Base-by-base conservation (phyloP, 2,329 filamentous ascomycete genomes). In the Triangularia setosa region DNA sequence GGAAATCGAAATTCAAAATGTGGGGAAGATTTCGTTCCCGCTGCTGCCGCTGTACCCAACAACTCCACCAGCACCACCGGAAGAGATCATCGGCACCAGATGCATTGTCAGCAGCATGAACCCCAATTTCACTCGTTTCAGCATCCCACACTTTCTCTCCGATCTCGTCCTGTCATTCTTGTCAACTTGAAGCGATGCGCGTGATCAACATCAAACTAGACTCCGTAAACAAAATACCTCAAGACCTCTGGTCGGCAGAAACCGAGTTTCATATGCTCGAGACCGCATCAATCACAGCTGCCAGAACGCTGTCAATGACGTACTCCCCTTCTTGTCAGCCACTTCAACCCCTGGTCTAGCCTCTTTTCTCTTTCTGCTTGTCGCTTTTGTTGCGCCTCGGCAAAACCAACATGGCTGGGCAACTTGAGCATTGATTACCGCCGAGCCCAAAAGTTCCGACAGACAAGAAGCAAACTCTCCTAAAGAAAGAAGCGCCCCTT, bases 1-100 rank as follows among this genome's bases (percentile, higher is more conserved):
- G 55, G 30, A 60, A 63, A 59, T 55, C 44, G 24, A 58, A 62
- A 64, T 58, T 18, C 30, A 48, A 12, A 23, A 44, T 35, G 57
- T 52, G 40, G 60, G 40, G 23, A 40, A 4, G 30, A 33, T 27
- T 33, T 21, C 40, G 44, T 9, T 61, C 57, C 60, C 60, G 60
- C 60, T 25, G 52, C 44, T 28, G 58, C 40, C 52, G 57, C 40
- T 52, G 57, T 5, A 30, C 44, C 48, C 40, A 40, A 18, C 40
- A 7, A 48, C 40, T 48, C 40, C 40, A 48, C 40, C 40, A 48
- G n/a, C n/a, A 48, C 40, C 40, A 5, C 40, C 40, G 40, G 40
- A n/a, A 48, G 40, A 48, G 40, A 48, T 48, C 40, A 48, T 21
- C 40, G 40, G 40, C 33, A 40, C 33, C 33, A 40, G 16, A 40